A percentile compares a stretch with the other conserved stretches of the same genome.
These are phyloP conservation scores for Heliocybe sulcata DNA, from an alignment of 1,284 basidiomycete species.

Conservation along the genomic window DNA sequence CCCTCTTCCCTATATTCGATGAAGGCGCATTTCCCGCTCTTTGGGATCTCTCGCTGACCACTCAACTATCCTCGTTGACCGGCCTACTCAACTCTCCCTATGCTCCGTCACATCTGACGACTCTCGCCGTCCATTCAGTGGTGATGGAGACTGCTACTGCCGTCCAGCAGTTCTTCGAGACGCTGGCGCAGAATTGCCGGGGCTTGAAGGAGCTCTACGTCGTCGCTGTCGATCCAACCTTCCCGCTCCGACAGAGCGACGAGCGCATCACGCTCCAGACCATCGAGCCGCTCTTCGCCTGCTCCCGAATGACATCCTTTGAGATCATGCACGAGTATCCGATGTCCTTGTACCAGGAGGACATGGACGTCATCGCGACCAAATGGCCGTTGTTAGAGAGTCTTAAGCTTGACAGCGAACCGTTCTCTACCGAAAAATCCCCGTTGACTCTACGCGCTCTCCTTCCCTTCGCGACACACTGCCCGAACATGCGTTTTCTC, in stretches of 20 bases:
- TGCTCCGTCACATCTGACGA: conserved; percentile 39
- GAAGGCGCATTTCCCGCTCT: conserved; percentile 48
- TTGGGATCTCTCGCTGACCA: conserved; percentile 42
- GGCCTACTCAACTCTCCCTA: conserved; percentile 36
- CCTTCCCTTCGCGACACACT: conserved; percentile 44
- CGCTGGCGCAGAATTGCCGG: conserved; percentile 38
- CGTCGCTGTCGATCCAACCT: conserved; percentile 12
- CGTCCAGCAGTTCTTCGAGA: conserved; percentile 34
- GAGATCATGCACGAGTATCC: conserved; percentile 47
- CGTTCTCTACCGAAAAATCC: conserved; percentile 26
- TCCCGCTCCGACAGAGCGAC: conserved; percentile 7
- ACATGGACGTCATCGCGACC: conserved; percentile 41
- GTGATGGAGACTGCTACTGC: conserved; percentile 30
- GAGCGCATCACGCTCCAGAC: conserved; percentile 35
- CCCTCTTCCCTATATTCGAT: conserved; percentile 33
- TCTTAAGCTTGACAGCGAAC: conserved; percentile 44
- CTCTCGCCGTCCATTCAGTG: conserved; percentile 43
- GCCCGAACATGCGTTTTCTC: conserved; percentile 41
- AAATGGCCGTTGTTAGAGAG: conserved; percentile 41
- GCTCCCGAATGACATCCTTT: conserved; percentile 37
- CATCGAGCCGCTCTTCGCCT: conserved; percentile 40
- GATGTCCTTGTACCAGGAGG: conserved; percentile 34
- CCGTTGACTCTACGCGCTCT: conserved; percentile 43
- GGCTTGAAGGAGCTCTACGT: conserved; percentile 32
- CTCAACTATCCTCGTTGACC: conserved; percentile 33